These are phyloP conservation scores for Fusarium dimerum DNA, from an alignment of 2,329 filamentous ascomycete species.

Conservation along the genomic window DNA sequence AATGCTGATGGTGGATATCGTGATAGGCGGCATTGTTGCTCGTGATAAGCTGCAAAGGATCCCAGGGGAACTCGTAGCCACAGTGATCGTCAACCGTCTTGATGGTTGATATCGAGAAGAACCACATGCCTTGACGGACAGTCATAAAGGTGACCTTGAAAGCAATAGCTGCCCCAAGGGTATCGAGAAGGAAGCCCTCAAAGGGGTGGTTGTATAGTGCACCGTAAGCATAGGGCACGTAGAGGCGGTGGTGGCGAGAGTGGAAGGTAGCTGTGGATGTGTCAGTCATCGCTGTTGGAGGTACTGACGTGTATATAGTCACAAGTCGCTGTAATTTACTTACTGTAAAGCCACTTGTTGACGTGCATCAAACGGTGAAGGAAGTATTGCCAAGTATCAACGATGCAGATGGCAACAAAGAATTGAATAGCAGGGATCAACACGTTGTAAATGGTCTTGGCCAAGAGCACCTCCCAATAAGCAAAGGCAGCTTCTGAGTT, in stretches of 20 bases:
- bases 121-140: conserved; percentile 82
- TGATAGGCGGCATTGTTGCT: conserved; percentile 97
- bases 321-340: conserved; percentile 38
- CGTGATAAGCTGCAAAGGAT: conserved; percentile 87
- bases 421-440: conserved; percentile 79
- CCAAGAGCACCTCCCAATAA: conserved; percentile 75
- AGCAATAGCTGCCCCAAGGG: conserved; percentile 78
- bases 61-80: conserved; percentile 93
- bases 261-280: conserved; percentile 73
- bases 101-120: conserved; percentile 86
- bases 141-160: conserved; percentile 84
- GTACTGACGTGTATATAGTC: conserved; percentile 43
- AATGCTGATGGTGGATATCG: conserved; percentile 97
- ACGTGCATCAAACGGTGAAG: conserved; percentile 95
- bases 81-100: conserved; percentile 99
- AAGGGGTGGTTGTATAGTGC: conserved; percentile 96
- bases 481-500: conserved; percentile 73
- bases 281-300: conserved; percentile 24
- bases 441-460: conserved; percentile 78
- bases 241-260: conserved; percentile 92
- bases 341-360: conserved; percentile 96
- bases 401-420: conserved; percentile 68
- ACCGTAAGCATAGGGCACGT: conserved; percentile 96
- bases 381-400: conserved; percentile 99
- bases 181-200: conserved; percentile 92